Base-by-base conservation (phyloP, 163 green algal genomes). In the Volvox carteri region DNA sequence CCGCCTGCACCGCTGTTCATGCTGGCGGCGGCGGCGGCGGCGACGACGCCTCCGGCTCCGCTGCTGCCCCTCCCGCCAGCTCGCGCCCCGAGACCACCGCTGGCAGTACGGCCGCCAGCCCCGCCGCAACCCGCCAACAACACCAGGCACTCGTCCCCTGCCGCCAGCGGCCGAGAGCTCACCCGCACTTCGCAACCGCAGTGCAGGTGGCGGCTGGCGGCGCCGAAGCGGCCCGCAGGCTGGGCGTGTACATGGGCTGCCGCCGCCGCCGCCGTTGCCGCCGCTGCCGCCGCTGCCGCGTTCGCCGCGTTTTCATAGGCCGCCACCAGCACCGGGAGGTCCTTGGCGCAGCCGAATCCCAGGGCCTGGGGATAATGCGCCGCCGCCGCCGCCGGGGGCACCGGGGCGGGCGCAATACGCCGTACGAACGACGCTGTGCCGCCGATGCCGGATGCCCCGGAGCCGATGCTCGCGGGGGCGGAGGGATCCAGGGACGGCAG, bases 121-220 rank as follows among this genome's bases (percentile, higher is more conserved):
- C 35, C 83, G 12, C 83, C 83, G 35, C 35, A 73, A 9, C 83
- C 83, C 2, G 68, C 83, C 25, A 88, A 37, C 48, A 88, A 39
- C 25, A 88, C 37, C 35, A 88, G 50, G 37, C 67, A 81, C 25
- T 88, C 83, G 37, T 88, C 83, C 0, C 37, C 68, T 0, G 83
- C 33, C 1, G 28, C 68, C 35, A 88, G 83, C 35, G 35, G 35
- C 1, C 83, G 83, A 1, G 50, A 50, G 0, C 39, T 48, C 30
- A 81, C 67, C 18, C 37, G 48, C 33, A 81, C 50, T 11, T 88
- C 83, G 28, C 83, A 81, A 48, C 68, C 37, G 83, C 83, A 78
- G 46, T 88, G 65, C 44, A 79, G 44, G 1, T 33, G 65, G 1
- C 46, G 65, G 23, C 46, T 48, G 48, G 37, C 5, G 2, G 68